Evolutionary conservation across 1,139 yeast genomes (phyloP).

Genomic region (Taphrina flavorubra): DNA sequence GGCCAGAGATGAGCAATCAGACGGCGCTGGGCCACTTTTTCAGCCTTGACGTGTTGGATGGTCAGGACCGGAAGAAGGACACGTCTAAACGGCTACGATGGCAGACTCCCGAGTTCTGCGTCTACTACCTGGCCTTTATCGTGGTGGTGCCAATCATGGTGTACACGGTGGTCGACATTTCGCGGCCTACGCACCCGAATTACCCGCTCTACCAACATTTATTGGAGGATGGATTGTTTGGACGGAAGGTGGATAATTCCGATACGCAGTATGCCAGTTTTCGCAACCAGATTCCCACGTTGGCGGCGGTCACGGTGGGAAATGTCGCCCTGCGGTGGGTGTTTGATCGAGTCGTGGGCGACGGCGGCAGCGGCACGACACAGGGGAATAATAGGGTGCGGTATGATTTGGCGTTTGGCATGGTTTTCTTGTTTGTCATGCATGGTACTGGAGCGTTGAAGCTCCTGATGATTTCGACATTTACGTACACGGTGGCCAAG

Average conservation of each 20-base stretch:
- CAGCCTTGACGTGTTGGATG: conserved; percentile 37
- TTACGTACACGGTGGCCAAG: conserved; percentile 64
- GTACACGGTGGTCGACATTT: conserved; percentile 37
- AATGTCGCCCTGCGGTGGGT: conserved; percentile 63
- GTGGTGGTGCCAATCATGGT: conserved; percentile 36
- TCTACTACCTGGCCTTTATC: conserved; percentile 32
- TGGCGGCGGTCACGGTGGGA: conserved; percentile 60
- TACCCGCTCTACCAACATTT: conserved; percentile 67
- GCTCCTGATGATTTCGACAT: conserved; percentile 62
- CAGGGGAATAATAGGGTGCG: conserved; percentile 48
- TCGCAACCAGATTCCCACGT: conserved; percentile 73
- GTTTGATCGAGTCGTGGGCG: conserved; percentile 46
- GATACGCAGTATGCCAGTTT: conserved; percentile 89
- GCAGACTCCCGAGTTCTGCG: conserved; percentile 40
- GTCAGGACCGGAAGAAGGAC: conserved; percentile 25
- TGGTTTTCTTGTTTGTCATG: conserved; percentile 69
- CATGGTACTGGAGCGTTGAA: conserved; percentile 79
- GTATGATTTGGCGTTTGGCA: conserved; percentile 77
- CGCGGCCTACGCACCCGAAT: conserved; percentile 61
- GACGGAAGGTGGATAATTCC: conserved; percentile 65
- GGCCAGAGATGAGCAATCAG: conserved; percentile 5
- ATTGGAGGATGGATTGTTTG: conserved; percentile 70
- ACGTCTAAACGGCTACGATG: conserved; percentile 29
- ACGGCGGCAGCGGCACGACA: conserved; percentile 21
- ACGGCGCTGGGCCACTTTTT: conserved; percentile 19